Evolutionary conservation across 495 filamentous ascomycete species (phyloP).

Genomic region (Podospora appendiculata): DNA sequence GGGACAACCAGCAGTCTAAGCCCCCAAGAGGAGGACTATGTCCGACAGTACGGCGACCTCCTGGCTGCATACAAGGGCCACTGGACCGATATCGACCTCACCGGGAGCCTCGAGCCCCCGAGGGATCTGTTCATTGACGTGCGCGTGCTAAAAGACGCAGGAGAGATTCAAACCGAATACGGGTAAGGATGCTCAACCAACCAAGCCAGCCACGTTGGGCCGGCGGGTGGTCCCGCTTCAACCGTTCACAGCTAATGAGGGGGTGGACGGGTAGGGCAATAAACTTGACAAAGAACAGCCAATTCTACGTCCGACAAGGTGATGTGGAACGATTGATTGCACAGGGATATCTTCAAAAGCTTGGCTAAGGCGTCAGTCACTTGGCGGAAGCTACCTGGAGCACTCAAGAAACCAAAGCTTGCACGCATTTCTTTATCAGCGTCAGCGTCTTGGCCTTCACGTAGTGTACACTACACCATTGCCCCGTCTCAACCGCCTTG

Average conservation of each 20-base stretch:
- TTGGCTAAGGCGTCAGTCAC: slow-evolving; percentile 51
- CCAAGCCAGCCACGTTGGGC: neutral
- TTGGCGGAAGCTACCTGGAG: neutral
- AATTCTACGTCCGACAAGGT: slow-evolving; percentile 93
- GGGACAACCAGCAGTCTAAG: slow-evolving; percentile 68
- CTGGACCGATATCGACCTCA: slow-evolving; percentile 97
- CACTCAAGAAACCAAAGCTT: no score
- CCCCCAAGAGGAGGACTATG: slow-evolving; percentile 96
- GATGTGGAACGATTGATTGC: slow-evolving; percentile 93
- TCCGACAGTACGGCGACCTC: slow-evolving; percentile 83
- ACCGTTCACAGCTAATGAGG: neutral
- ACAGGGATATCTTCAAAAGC: slow-evolving; percentile 92
- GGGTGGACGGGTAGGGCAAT: slow-evolving; percentile 60
- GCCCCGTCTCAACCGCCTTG: no score
- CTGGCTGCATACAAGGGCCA: slow-evolving; percentile 95
- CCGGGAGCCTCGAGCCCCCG: slow-evolving; percentile 89
- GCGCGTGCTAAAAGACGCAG: slow-evolving; percentile 90
- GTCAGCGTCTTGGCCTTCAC: no score
- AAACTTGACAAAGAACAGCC: slow-evolving; percentile 94
- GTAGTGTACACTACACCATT: no score
- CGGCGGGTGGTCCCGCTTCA: neutral
- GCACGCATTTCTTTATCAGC: no score
- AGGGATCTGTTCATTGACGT: slow-evolving; percentile 97
- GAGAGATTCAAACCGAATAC: slow-evolving; percentile 99
- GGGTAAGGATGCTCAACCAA: slow-evolving; percentile 52